A percentile compares a stretch with the other conserved stretches of the same genome.
Conservation (phyloP, 805 yeast species). For the Scheffersomyces stipitis region DNA sequence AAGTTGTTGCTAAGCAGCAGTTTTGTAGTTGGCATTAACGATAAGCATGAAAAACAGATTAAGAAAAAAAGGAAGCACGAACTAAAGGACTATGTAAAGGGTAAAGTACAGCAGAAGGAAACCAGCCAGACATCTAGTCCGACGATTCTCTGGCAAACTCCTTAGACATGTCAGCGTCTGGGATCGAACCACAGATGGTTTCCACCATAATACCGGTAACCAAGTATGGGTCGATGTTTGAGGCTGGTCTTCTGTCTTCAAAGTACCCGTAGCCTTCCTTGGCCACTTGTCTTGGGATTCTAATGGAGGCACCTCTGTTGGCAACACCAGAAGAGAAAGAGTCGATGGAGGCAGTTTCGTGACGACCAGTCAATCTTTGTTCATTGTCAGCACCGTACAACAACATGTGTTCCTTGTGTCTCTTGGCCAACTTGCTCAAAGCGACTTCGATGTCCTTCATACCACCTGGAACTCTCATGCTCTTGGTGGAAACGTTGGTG, state of each 20-base stretch:
- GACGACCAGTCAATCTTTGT: conserved; percentile 94
- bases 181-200: conserved; percentile 92
- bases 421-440: conserved; percentile 86
- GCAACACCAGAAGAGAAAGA: conserved; percentile 96
- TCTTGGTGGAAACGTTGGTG: conserved; percentile 92
- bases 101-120: neutral
- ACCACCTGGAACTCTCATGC: conserved; percentile 95
- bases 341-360: conserved; percentile 95
- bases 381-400: conserved; percentile 96
- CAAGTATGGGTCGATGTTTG: conserved; percentile 98
- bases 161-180: conserved; percentile 92
- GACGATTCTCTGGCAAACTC: conserved; percentile 75
- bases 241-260: conserved; percentile 99
- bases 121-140: conserved; percentile 15
- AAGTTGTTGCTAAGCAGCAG: no score
- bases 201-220: conserved; percentile 98
- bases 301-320: conserved; percentile 98
- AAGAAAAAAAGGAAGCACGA: neutral
- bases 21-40: neutral
- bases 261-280: conserved; percentile 98
- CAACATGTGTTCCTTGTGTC: conserved; percentile 95
- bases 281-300: conserved; percentile 98
- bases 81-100: neutral
- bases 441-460: conserved; percentile 93
- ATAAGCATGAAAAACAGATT: neutral